Evolutionary conservation across 1,139 yeast genomes (phyloP), one percentile per base, ranked within the genome.

Genomic region (Lodderomyces beijingensis): DNA sequence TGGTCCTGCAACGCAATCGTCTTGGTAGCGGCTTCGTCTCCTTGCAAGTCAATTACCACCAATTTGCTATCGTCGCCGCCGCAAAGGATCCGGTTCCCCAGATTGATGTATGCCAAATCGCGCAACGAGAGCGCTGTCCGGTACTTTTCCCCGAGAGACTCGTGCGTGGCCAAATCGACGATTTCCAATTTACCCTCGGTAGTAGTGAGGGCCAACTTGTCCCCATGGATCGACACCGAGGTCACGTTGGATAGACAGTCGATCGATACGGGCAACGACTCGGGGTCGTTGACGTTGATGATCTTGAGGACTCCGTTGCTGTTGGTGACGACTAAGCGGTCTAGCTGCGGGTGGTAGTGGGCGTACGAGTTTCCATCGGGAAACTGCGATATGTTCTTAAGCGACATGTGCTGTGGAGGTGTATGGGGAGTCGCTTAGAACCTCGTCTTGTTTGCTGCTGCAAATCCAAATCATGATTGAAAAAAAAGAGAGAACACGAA

Each of bases 11-110:
- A 49, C 9, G 59, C 50, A 14, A 78, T 45, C 2, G 36, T 32
- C 2, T 26, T 51, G 9, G 56, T 49, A 16, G 61, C 59, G 26
- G 67, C 24, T 5, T 5, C 6, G 12, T 23, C 25, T 7, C 14
- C 14, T 15, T 47, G 49, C 12, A 73, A 47, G 40, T 76, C 79
- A 3, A 84, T 60, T 2, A 86, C 48, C 7, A 68, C 64, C 35
- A 84, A 63, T 40, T 77, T 75, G 33, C 74, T 70, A 41, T 84
- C 93, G 47, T 86, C 93, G 34, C 95, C 93, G 18, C 87, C 91
- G 35, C 79, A 70, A 1, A 85, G 74, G 3, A 77, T 62, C 59
- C 83, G 70, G 32, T 74, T 67, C 0, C 89, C 95, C 39, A 78
- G 83, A 39, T 82, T 84, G 28, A 85, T 76, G 51, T 83, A 77